Evolutionary conservation across 306 rosid species (phyloP).

Genomic region (Vigna nakashimae): DNA sequence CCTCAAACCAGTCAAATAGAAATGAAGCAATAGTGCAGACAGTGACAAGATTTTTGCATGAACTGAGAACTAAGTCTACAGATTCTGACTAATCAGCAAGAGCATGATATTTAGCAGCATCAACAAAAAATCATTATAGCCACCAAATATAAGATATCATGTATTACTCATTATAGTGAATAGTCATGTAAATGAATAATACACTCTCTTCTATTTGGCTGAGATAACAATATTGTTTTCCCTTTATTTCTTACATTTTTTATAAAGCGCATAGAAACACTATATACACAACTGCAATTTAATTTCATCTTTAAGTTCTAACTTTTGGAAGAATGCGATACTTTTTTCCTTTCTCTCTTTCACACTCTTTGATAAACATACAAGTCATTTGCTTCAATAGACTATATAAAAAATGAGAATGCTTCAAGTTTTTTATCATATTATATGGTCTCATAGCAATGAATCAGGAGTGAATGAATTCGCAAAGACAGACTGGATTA

Average conservation of each 20-base stretch:
- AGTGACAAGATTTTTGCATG: conserved; percentile 47
- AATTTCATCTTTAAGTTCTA: too few species aligned
- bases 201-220: not conserved
- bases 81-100: conserved; percentile 38
- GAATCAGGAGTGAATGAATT: too few species aligned
- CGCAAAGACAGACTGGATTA: too few species aligned
- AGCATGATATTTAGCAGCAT: not conserved
- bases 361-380: too few species aligned
- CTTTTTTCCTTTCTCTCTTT: too few species aligned
- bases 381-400: too few species aligned
- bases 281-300: too few species aligned
- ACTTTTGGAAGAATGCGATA: too few species aligned
- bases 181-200: not conserved
- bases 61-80: conserved; percentile 39
- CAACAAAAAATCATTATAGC: not conserved
- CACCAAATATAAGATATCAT: not conserved
- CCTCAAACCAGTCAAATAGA: conserved; percentile 28
- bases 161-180: too few species aligned
- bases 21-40: conserved; percentile 42
- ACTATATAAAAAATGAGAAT: not conserved
- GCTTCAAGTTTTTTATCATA: not conserved
- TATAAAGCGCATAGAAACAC: too few species aligned
- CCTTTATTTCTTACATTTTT: too few species aligned
- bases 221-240: too few species aligned
- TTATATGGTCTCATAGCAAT: not conserved